These are phyloP conservation scores for Tylopilus sp. DNA, from an alignment of 768 basidiomycete species.

Conservation along the genomic window DNA sequence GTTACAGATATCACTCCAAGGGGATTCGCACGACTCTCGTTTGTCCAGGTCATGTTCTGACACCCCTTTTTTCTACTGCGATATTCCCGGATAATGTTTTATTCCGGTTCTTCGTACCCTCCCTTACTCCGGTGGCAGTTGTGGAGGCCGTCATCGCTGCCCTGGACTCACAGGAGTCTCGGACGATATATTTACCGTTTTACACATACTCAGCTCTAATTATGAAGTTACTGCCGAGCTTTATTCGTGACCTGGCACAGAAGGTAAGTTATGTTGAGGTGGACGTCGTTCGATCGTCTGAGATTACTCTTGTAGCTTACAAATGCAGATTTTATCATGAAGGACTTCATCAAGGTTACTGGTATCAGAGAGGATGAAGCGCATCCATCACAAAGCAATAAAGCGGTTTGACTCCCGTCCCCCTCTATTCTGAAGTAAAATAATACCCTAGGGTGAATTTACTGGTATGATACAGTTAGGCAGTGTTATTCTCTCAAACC, in stretches of 20 bases:
- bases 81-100: constrained; percentile 46
- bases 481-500: no score
- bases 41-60: constrained; percentile 74
- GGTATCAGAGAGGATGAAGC: constrained; percentile 57
- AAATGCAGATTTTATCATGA: constrained; percentile 70
- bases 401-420: constrained; percentile 6
- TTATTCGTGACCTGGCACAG: constrained; percentile 68
- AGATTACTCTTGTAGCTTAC: constrained; percentile 45
- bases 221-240: constrained; percentile 63
- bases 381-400: constrained; percentile 9
- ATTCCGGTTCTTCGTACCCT: constrained; percentile 74
- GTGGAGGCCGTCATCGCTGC: constrained; percentile 82
- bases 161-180: constrained; percentile 76
- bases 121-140: constrained; percentile 65
- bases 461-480: no score
- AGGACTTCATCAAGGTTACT: constrained; percentile 61
- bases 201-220: constrained; percentile 59
- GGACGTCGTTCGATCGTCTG: constrained; percentile 2
- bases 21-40: constrained; percentile 86
- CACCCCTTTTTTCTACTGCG: constrained; percentile 69
- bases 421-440: background rate
- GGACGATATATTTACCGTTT: constrained; percentile 69
- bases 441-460: background rate
- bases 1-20: constrained; percentile 61
- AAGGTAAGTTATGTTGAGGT: constrained; percentile 47